phyloP scores from a whole-genome alignment of 768 basidiomycete species.

The Rubroboletus pulcherrimus region DNA sequence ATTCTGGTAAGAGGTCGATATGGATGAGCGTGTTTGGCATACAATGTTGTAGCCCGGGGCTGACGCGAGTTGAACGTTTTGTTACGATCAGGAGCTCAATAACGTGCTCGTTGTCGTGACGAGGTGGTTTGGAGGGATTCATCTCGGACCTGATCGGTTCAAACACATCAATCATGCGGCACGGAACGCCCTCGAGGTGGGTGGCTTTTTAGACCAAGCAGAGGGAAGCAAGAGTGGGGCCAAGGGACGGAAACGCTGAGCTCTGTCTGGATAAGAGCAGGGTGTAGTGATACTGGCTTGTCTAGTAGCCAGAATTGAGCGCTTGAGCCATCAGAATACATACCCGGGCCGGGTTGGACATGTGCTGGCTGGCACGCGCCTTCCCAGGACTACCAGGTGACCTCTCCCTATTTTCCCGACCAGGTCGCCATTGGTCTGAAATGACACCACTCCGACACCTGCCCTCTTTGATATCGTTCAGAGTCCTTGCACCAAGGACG shows the following conservation, averaged over 20 bases:
- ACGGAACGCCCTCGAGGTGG: conserved; percentile 81
- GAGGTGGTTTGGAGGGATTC: conserved; percentile 90
- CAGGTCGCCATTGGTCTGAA: neutral
- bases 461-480: conserved; percentile 16
- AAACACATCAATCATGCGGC: conserved; percentile 97
- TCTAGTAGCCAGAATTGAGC: neutral
- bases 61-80: neutral
- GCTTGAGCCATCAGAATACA: no score
- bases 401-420: neutral
- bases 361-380: neutral
- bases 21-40: neutral
- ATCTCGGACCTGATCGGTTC: conserved; percentile 84
- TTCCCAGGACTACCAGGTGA: conserved; percentile 8
- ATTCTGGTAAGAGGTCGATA: conserved; percentile 56
- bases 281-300: neutral
- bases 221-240: conserved; percentile 26
- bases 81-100: conserved; percentile 56
- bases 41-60: neutral
- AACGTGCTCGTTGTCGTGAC: conserved; percentile 91
- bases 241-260: conserved; percentile 30
- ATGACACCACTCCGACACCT: conserved; percentile 16
- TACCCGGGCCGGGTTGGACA: neutral
- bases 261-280: neutral
- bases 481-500: conserved; percentile 17
- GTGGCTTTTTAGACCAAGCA: conserved; percentile 71